These are phyloP conservation scores for Saturnispora kantuleensis DNA, from an alignment of 805 yeast species.

Conservation along the genomic window DNA sequence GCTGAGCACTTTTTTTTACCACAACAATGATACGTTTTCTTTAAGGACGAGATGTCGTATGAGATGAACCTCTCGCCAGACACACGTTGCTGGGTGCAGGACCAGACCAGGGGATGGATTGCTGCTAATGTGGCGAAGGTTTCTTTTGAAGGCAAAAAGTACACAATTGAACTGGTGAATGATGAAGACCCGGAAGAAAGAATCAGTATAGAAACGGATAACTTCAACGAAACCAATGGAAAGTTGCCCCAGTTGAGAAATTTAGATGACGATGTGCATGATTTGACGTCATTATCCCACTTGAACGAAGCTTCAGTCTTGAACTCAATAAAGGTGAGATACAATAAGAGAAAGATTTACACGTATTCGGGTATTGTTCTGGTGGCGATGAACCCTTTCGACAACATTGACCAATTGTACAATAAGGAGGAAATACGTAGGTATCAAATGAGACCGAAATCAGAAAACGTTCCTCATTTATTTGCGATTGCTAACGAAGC, in stretches of 20 bases:
- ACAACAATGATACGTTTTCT: too few species aligned
- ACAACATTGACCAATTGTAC: conserved; percentile 77
- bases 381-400: conserved; percentile 94
- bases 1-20: too few species aligned
- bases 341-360: conserved; percentile 79
- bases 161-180: conserved; percentile 41
- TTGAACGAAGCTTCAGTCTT: conserved; percentile 94
- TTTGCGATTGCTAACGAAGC: conserved; percentile 98
- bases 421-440: conserved; percentile 87
- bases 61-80: neutral
- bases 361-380: conserved; percentile 95
- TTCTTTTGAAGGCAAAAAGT: conserved; percentile 31
- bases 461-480: conserved; percentile 92
- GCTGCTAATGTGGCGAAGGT: conserved; percentile 59
- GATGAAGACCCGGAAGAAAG: conserved; percentile 37
- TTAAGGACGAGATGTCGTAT: too few species aligned
- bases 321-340: conserved; percentile 86
- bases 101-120: conserved; percentile 62
- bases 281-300: conserved; percentile 83
- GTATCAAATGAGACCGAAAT: conserved; percentile 83
- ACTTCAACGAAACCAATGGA: conserved; percentile 41
- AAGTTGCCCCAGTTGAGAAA: conserved; percentile 75
- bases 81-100: conserved; percentile 76
- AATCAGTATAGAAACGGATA: conserved; percentile 38
- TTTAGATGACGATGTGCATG: conserved; percentile 94